Percentiles rank a stretch among this genome's conserved stretches.
Conservation (phyloP, 148 eudicot genomes). For the Camellia sinensis region DNA sequence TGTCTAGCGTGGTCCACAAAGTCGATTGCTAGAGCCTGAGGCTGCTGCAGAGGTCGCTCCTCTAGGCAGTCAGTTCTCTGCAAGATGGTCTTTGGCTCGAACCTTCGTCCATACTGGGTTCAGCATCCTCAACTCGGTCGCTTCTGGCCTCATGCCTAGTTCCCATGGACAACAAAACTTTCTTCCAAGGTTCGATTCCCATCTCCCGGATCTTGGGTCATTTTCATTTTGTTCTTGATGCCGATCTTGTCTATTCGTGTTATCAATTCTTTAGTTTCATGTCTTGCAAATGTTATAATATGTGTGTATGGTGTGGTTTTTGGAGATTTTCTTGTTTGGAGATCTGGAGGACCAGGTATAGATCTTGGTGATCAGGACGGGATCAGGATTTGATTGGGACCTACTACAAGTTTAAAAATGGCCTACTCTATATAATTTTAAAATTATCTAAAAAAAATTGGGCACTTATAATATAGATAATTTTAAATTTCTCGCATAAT, state of each 20-base stretch:
- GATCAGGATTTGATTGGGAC: too few species aligned
- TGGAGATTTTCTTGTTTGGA: not conserved
- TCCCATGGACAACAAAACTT: conserved; percentile 55
- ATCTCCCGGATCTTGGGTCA: conserved; percentile 13
- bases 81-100: conserved; percentile 58
- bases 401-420: too few species aligned
- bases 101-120: conserved; percentile 48
- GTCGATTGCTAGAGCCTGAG: conserved; percentile 76
- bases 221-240: conserved; percentile 6
- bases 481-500: too few species aligned
- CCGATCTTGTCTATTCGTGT: not conserved
- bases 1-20: conserved; percentile 85
- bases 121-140: conserved; percentile 60
- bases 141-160: conserved; percentile 65
- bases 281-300: not conserved
- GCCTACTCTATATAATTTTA: too few species aligned
- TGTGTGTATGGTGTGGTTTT: not conserved
- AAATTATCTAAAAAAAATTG: too few species aligned
- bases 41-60: conserved; percentile 50
- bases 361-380: not conserved
- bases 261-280: not conserved
- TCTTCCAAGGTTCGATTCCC: conserved; percentile 57
- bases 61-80: conserved; percentile 42
- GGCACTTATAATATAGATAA: too few species aligned
- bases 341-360: not conserved